Evolutionary conservation across 2,329 filamentous ascomycete species (phyloP).

Genomic region (Cladophialophora carrionii): DNA sequence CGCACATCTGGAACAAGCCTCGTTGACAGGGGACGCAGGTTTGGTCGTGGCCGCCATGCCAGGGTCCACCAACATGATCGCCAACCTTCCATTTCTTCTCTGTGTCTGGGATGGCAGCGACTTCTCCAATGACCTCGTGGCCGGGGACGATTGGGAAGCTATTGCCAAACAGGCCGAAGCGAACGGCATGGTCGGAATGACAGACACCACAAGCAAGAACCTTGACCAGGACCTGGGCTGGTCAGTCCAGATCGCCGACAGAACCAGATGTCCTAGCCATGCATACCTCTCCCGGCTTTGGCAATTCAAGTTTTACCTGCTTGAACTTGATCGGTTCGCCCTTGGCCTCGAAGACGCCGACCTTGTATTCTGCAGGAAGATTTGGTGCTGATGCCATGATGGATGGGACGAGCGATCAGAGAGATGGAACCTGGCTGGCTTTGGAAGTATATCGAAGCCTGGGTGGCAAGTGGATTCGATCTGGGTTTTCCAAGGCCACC

Average conservation of each 20-base stretch:
- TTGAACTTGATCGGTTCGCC: constrained; percentile 61
- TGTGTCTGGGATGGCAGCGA: constrained; percentile 62
- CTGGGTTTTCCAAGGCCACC: neutral
- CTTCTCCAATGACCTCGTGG: constrained; percentile 71
- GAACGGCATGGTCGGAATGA: constrained; percentile 61
- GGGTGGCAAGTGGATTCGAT: neutral
- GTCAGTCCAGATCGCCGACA: neutral
- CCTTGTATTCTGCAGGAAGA: constrained; percentile 69
- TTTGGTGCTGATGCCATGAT: constrained; percentile 21
- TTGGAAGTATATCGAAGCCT: neutral
- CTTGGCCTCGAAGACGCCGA: constrained; percentile 61
- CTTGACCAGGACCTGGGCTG: constrained; percentile 61
- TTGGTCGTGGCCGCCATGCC: constrained; percentile 65
- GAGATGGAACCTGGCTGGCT: neutral
- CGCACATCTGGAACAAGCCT: constrained; percentile 70
- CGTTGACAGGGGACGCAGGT: constrained; percentile 66
- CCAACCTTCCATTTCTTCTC: constrained; percentile 65
- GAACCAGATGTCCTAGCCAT: neutral
- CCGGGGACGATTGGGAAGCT: constrained; percentile 67
- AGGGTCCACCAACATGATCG: constrained; percentile 68
- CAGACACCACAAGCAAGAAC: constrained; percentile 74
- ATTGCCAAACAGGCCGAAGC: constrained; percentile 57
- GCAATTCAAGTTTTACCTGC: constrained; percentile 62
- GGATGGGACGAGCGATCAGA: constrained; percentile 5
- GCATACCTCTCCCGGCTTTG: constrained; percentile 60